Evolutionary conservation across 208 protist species (phyloP), one percentile per base, ranked within the genome.

Genomic region (Angomonas deanei): DNA sequence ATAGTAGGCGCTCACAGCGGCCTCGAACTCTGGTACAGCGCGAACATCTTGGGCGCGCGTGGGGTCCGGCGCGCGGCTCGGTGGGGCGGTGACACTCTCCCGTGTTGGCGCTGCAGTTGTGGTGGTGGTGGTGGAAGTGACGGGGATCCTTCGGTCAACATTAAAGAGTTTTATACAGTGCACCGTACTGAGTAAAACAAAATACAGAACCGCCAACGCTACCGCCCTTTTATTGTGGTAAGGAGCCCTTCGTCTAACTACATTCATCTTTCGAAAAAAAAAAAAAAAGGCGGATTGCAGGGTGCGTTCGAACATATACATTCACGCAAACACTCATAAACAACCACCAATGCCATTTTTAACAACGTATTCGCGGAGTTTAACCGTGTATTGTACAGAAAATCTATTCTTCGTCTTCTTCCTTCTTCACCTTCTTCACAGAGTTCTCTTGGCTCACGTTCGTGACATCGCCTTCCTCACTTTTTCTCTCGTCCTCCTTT

Each of bases 1-100:
- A 15, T 75, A 61, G 56, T 74, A 85, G 27, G 17, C 52, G 0
- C 63, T 30, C 36, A 84, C 19, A 17, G 76, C 77, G 4, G 30
- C 17, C 8, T 63, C 21, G 26, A 65, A 71, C 10, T 55, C 55
- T 6, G 52, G 23, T 4, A 52, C 5, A 27, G 46, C 8, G 13
- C 8, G 5, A 13, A 13, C 8, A 13, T 5, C 13, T 5, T 39
- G 5, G 34, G 34, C 5, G 13, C 34, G 5, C 34, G 34, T 5
- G 34, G 34, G 13, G 34, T 13, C 8, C 34, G 34, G 34, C 34
- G 34, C 13, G 8, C 8, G 34, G 34, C 13, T 5, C 8, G 34
- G 5, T 39, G 5, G 8, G 8, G 13, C 34, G 13, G n/a, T n/a
- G n/a, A n/a, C n/a, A n/a, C n/a, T n/a, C n/a, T n/a, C n/a, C n/a